phyloP scores from a whole-genome alignment of 164 flowering plant genomes.

The Hamamelis virginiana region DNA sequence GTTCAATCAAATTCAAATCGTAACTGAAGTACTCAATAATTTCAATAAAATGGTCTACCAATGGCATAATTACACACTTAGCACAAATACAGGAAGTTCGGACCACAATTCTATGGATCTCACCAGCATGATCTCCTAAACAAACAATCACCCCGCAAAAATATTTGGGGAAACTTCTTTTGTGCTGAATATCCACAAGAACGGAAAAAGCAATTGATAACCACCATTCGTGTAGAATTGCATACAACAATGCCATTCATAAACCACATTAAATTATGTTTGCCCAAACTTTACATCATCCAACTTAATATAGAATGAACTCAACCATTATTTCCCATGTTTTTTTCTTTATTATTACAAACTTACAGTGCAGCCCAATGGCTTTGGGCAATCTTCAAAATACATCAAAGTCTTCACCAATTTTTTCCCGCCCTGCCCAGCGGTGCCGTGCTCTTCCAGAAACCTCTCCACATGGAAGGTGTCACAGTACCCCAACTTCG shows the following conservation, averaged over 20 bases:
- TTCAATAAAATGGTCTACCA: neutral
- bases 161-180: neutral
- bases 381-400: slow-evolving; percentile 77
- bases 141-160: neutral
- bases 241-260: neutral
- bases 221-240: too few species aligned
- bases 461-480: slow-evolving; percentile 54
- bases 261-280: neutral
- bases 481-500: slow-evolving; percentile 60
- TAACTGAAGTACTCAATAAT: neutral
- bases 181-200: neutral
- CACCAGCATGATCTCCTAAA: neutral
- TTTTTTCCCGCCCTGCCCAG: slow-evolving; percentile 54
- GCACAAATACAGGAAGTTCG: neutral
- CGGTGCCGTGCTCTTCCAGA: slow-evolving; percentile 55
- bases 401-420: slow-evolving; percentile 60
- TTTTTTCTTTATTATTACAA: neutral
- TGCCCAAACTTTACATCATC: neutral
- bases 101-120: slow-evolving; percentile 1
- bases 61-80: neutral
- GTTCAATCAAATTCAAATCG: neutral
- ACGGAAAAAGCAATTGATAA: too few species aligned
- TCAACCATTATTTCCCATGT: too few species aligned
- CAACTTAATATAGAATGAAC: neutral
- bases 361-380: slow-evolving; percentile 66